A percentile compares a stretch with the other conserved stretches of the same genome.
Conservation (phyloP, 768 basidiomycete genomes). For the Boletus sensibilis region DNA sequence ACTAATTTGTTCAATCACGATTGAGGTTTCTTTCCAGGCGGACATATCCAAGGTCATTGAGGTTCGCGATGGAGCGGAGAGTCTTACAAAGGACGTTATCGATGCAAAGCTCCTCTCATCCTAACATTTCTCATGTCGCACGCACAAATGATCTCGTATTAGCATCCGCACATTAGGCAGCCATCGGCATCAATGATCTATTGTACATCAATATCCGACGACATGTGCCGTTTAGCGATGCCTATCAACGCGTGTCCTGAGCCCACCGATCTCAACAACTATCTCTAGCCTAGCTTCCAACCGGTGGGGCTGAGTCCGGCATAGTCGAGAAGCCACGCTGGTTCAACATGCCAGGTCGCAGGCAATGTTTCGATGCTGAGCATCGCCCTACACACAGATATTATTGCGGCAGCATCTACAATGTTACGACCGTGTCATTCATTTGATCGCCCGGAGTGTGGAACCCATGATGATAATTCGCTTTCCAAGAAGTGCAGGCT, state of each 20-base stretch:
- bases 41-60: conserved; percentile 81
- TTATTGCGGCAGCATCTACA: neutral
- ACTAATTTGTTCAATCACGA: neutral
- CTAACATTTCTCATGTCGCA: conserved; percentile 1
- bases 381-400: conserved; percentile 27
- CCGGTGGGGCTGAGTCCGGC: neutral
- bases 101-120: conserved; percentile 52
- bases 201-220: neutral
- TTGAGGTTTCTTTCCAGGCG: conserved; percentile 43
- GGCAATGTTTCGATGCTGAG: conserved; percentile 26
- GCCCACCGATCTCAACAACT: neutral
- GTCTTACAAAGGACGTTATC: conserved; percentile 69
- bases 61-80: conserved; percentile 77
- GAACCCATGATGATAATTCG: neutral
- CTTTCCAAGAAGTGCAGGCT: neutral
- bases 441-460: neutral
- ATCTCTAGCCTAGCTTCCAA: conserved; percentile 8
- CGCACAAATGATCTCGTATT: neutral
- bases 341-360: neutral
- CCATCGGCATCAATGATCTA: neutral
- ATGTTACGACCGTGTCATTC: neutral
- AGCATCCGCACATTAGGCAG: neutral
- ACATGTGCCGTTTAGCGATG: neutral
- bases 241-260: neutral
- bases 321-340: neutral